Percentiles rank a stretch among this genome's conserved stretches.
Evolutionary conservation across 352 stramenopile genomes (phyloP).

Genomic region (Globisporangium barbulae): DNA sequence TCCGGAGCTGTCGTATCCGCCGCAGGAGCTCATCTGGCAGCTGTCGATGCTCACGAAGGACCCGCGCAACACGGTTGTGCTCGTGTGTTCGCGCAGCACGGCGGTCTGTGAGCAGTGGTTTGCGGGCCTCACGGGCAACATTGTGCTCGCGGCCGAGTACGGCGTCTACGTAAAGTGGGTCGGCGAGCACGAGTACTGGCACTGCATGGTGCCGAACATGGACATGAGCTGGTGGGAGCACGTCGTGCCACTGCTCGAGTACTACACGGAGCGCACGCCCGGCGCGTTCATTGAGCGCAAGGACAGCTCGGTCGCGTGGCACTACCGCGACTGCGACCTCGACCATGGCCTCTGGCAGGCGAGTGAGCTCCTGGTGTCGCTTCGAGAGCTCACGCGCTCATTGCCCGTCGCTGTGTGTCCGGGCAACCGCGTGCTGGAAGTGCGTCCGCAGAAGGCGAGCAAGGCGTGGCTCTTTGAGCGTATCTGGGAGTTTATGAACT

Average conservation of each 20-base stretch:
- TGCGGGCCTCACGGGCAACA: conserved; percentile 48
- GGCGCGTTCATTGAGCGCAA: conserved; percentile 84
- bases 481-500: conserved; percentile 87
- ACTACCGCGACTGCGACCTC: conserved; percentile 88
- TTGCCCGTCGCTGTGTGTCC: conserved; percentile 73
- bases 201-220: conserved; percentile 80
- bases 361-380: conserved; percentile 80
- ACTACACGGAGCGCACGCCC: conserved; percentile 82
- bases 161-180: conserved; percentile 81
- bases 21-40: conserved; percentile 81
- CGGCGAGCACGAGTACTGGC: conserved; percentile 55
- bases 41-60: conserved; percentile 81
- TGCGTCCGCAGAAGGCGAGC: conserved; percentile 77
- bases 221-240: conserved; percentile 79
- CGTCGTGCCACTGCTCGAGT: conserved; percentile 72
- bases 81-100: conserved; percentile 67
- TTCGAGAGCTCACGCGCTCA: conserved; percentile 71
- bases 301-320: conserved; percentile 85
- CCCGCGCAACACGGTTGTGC: conserved; percentile 68
- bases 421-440: conserved; percentile 71
- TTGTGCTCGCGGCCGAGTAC: conserved; percentile 77
- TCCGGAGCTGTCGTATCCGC: conserved; percentile 82
- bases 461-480: conserved; percentile 78
- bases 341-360: conserved; percentile 89
- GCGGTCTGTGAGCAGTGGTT: conserved; percentile 82